A percentile compares a stretch with the other conserved stretches of the same genome.
Conservation (phyloP, 2,329 filamentous ascomycete genomes). For the Fusarium napiforme region DNA sequence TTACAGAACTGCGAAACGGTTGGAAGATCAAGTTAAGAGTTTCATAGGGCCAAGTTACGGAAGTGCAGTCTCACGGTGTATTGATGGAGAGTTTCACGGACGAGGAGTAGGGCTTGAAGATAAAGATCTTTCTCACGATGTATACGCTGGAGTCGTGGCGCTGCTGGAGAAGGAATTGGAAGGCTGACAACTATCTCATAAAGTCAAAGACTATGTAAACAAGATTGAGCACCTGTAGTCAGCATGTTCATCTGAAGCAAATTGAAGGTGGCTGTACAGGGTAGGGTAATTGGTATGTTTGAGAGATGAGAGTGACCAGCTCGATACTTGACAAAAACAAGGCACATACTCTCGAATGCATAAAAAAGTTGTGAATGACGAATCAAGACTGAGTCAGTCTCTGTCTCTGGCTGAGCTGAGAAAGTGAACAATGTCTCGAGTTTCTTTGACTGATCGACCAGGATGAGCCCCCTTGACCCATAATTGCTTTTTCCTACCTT, state of each 20-base stretch:
- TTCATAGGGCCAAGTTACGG: neutral
- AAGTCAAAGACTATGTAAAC: neutral
- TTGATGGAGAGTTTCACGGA: neutral
- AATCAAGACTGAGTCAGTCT: slow-evolving; percentile 11
- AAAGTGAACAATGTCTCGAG: slow-evolving; percentile 33
- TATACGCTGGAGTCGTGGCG: neutral
- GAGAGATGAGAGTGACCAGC: neutral
- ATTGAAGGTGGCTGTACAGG: neutral
- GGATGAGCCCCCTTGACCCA: slow-evolving; percentile 1
- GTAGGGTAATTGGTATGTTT: neutral
- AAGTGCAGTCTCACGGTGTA: neutral
- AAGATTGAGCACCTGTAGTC: rapidly evolving
- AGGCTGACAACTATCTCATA: neutral
- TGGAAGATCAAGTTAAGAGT: neutral
- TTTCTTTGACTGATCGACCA: slow-evolving; percentile 16
- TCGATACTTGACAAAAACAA: slow-evolving; percentile 10
- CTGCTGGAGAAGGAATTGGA: neutral
- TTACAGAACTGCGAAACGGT: neutral
- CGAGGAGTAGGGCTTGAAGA: neutral
- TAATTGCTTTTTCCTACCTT: slow-evolving; percentile 17
- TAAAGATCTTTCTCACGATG: neutral
- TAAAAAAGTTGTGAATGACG: slow-evolving; percentile 3
- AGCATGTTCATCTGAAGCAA: neutral
- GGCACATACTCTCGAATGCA: neutral
- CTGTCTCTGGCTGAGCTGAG: slow-evolving; percentile 8